These are phyloP conservation scores for Xylaria scruposa DNA, from an alignment of 495 filamentous ascomycete genomes.

Conservation along the genomic window DNA sequence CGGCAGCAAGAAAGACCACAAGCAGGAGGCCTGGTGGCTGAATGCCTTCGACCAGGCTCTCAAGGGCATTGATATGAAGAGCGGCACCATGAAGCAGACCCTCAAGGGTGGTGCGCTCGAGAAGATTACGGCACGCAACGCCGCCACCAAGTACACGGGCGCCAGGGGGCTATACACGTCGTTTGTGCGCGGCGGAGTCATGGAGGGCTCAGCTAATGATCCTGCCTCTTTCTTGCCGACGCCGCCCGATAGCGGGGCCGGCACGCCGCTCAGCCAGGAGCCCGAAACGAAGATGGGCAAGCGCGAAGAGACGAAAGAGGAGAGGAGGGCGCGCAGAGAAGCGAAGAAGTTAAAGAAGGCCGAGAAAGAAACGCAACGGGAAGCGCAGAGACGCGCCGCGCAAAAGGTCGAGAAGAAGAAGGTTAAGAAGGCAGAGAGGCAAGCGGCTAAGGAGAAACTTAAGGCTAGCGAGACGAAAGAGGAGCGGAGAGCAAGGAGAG, in stretches of 20 bases:
- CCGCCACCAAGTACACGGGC: constrained; percentile 53
- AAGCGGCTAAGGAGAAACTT: constrained; percentile 32
- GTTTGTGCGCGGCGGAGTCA: constrained; percentile 77
- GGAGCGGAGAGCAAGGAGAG: constrained; percentile 45
- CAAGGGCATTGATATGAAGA: constrained; percentile 68
- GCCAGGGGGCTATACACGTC: constrained; percentile 73
- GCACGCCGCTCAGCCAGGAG: constrained; percentile 43
- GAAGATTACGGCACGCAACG: constrained; percentile 51
- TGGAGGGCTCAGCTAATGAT: constrained; percentile 69
- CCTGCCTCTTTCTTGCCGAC: constrained; percentile 29
- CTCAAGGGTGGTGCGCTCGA: constrained; percentile 58
- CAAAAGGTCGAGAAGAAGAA: constrained; percentile 42
- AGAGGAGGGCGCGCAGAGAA: constrained; percentile 43
- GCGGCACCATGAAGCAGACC: constrained; percentile 57
- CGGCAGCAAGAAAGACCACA: constrained; percentile 68
- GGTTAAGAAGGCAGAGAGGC: constrained; percentile 40
- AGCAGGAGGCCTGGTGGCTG: constrained; percentile 80
- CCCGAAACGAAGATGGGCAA: constrained; percentile 40
- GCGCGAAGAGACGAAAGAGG: constrained; percentile 46
- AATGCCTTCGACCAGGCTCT: constrained; percentile 80
- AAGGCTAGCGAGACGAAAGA: constrained; percentile 44
- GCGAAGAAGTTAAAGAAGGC: constrained; percentile 47
- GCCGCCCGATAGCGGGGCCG: constrained; percentile 40
- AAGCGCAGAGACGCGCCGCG: constrained; percentile 32
- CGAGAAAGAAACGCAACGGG: constrained; percentile 44